phyloP scores from a whole-genome alignment of 768 basidiomycete genomes.

The Galerina marginata region DNA sequence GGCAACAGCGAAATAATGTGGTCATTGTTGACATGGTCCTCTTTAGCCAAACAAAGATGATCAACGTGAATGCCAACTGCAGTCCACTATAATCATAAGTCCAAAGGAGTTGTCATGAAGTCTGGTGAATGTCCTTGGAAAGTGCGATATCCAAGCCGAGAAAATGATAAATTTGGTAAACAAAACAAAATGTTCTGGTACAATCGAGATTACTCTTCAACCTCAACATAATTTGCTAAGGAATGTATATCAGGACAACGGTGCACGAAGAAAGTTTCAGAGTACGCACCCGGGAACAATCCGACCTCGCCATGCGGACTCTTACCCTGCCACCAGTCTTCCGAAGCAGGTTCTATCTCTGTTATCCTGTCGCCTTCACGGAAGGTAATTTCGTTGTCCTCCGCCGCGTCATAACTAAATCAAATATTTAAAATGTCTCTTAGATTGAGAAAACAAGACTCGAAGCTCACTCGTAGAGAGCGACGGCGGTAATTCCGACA shows the following conservation, averaged over 20 bases:
- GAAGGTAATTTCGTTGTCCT: constrained; percentile 92
- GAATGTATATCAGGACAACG: not conserved
- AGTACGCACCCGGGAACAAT: constrained; percentile 73
- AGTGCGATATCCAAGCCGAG: not conserved
- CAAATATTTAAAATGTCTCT: not conserved
- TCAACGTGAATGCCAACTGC: not conserved
- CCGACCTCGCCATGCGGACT: constrained; percentile 61
- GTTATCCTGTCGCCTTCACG: constrained; percentile 80
- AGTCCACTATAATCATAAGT: not conserved
- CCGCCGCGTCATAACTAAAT: constrained; percentile 82
- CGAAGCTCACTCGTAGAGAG: constrained; percentile 71
- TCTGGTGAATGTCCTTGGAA: not conserved
- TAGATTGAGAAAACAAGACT: not conserved
- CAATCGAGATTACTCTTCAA: constrained; percentile 32
- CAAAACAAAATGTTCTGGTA: not conserved
- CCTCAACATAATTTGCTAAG: constrained; percentile 44
- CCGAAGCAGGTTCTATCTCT: constrained; percentile 79
- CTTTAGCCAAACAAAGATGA: constrained; percentile 10
- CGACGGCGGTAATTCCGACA: constrained; percentile 66
- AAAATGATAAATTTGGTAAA: not conserved
- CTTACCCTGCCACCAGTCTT: constrained; percentile 90
- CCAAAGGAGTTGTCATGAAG: not conserved
- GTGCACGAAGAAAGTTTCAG: not conserved
- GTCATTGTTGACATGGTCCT: constrained; percentile 5
- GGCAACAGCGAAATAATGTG: not conserved